Percentiles rank a stretch among this genome's conserved stretches.
phyloP scores from a whole-genome alignment of 2,329 filamentous ascomycete species.

The Penicillium psychrosexuale region DNA sequence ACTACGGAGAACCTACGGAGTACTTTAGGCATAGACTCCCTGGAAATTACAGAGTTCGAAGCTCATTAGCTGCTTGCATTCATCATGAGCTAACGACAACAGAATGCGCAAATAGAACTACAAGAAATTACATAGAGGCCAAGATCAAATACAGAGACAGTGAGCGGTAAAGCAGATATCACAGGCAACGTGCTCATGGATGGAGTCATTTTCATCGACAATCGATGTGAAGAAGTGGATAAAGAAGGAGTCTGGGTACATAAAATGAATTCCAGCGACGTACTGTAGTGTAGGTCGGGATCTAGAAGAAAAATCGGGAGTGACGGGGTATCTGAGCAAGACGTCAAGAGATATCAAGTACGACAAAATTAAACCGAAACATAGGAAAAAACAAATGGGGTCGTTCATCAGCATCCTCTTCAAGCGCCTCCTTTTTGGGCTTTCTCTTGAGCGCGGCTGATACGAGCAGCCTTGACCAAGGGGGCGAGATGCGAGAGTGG shows the following conservation, averaged over 20 bases:
- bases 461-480: constrained; percentile 78
- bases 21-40: not conserved
- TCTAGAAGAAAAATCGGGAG: constrained; percentile 26
- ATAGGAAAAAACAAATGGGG: constrained; percentile 12
- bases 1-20: not conserved
- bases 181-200: not conserved
- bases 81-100: not conserved
- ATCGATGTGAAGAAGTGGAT: constrained; percentile 14
- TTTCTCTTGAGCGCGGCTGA: constrained; percentile 82
- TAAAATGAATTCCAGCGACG: constrained; percentile 15
- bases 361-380: constrained; percentile 22
- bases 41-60: not conserved
- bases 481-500: constrained; percentile 76
- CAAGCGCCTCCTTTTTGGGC: constrained; percentile 58
- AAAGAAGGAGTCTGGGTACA: constrained; percentile 13
- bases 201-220: constrained; percentile 15
- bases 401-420: constrained; percentile 49
- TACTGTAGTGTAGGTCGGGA: constrained; percentile 17
- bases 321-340: constrained; percentile 31
- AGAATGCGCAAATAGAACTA: constrained; percentile 7
- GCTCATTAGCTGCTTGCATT: not conserved
- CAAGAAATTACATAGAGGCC: constrained; percentile 12
- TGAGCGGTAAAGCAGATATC: not conserved
- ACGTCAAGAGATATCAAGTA: constrained; percentile 31
- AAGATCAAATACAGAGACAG: not conserved